Base-by-base conservation (phyloP, 2,329 filamentous ascomycete genomes). In the Graphilbum fragrans region DNA sequence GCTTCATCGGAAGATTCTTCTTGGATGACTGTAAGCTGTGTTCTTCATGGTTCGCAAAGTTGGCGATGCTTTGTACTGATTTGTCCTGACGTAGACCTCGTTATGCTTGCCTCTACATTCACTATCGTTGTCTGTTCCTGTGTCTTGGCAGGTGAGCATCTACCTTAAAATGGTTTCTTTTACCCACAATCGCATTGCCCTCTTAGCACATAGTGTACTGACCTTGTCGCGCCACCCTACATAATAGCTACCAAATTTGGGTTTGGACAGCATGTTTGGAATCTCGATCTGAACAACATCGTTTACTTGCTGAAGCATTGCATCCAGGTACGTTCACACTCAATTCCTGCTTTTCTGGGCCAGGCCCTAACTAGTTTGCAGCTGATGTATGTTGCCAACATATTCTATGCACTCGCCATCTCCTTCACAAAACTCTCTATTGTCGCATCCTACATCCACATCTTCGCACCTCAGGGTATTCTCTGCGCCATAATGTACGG, bases 401-500 rank as follows among this genome's bases (percentile, higher is more conserved):
- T 56, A 10, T 53, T 54, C 21, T 53, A 54, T 36, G 47, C 51
- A 7, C 46, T 48, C 6, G 49, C 50, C 35, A 52, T 50, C 7
- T 47, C 50, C 29, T 49, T 53, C 7, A 54, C 53, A 35, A 56
- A 57, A 35, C 40, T 56, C n/a, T 55, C 52, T n/a, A 53, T 57
- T 37, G 37, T 56, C 27, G 47, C 46, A 34, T 53, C 52, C n/a
- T 56, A 53, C 41, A 37, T 55, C 17, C 52, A 55, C 38, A 54
- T 57, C 38, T 54, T 56, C 42, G 18, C 37, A 12, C 59, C 56
- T 8, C 55, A 57, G 40, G 52, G 52, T 20, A 39, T 47, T 14
- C 42, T 52, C 3, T 55, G 56, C 41, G 46, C 51, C 25, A 44
- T 56, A 21, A 41, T 60, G 31, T 58, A 43, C 47, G 57, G 31